phyloP scores from a whole-genome alignment of 345 rosid species.

The Acer saccharum region DNA sequence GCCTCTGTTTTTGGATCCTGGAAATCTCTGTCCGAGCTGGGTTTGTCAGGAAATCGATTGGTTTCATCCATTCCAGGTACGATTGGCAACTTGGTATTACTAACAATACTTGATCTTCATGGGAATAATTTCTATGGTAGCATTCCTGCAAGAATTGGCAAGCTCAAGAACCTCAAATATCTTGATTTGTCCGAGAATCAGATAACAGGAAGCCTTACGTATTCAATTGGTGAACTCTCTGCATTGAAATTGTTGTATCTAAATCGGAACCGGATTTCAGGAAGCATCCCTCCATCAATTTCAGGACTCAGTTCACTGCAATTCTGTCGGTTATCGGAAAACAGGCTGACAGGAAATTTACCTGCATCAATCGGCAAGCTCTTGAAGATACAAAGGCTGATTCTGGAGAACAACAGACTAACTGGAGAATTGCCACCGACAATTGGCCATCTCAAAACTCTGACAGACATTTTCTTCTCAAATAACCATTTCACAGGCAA shows the following conservation, averaged over 20 bases:
- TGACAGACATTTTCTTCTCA: slow-evolving; percentile 57
- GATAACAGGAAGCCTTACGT: slow-evolving; percentile 47
- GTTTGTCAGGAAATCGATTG: slow-evolving; percentile 50
- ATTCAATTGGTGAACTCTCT: slow-evolving; percentile 46
- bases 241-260: slow-evolving; percentile 40
- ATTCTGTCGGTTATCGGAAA: slow-evolving; percentile 52
- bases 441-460: slow-evolving; percentile 45
- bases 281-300: slow-evolving; percentile 52
- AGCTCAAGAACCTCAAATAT: slow-evolving; percentile 37
- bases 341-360: slow-evolving; percentile 48
- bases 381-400: slow-evolving; percentile 46
- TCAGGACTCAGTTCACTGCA: slow-evolving; percentile 44
- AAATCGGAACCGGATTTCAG: slow-evolving; percentile 44
- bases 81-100: slow-evolving; percentile 33
- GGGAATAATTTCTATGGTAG: slow-evolving; percentile 44
- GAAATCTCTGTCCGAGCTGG: slow-evolving; percentile 39
- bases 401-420: slow-evolving; percentile 60
- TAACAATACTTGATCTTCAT: slow-evolving; percentile 49
- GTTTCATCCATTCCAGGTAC: slow-evolving; percentile 42
- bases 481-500: slow-evolving; percentile 47
- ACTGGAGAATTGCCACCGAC: slow-evolving; percentile 47
- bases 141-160: slow-evolving; percentile 45
- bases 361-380: slow-evolving; percentile 56
- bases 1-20: slow-evolving; percentile 30
- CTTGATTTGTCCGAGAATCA: slow-evolving; percentile 56